Evolutionary conservation across 2,329 filamentous ascomycete genomes (phyloP).

Genomic region (Dactylellina haptotyla): DNA sequence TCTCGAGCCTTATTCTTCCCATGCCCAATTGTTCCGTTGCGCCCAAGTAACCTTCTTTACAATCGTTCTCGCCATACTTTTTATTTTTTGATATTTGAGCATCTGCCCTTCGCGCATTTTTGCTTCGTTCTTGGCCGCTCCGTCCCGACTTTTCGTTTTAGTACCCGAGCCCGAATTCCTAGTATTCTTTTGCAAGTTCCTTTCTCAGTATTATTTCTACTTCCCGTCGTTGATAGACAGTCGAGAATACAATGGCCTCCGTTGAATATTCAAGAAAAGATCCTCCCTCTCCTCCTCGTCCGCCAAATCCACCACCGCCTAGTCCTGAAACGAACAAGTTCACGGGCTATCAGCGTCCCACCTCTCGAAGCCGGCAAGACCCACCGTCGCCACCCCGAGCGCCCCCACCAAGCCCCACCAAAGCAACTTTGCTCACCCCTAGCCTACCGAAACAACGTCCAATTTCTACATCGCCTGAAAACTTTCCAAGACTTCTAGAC

Average conservation of each 20-base stretch:
- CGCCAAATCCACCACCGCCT: constrained; percentile 42
- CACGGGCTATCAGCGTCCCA: background rate
- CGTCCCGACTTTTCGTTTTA: background rate
- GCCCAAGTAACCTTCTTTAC: constrained; percentile 6
- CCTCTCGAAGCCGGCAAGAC: constrained; percentile 39
- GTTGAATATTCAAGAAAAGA: constrained; percentile 35
- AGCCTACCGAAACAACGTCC: background rate
- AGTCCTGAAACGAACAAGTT: constrained; percentile 35
- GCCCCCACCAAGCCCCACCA: constrained; percentile 44
- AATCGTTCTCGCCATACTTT: constrained; percentile 6
- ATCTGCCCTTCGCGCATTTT: background rate
- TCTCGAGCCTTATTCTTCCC: background rate
- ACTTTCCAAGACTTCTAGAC: constrained; percentile 37
- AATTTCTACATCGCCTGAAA: background rate
- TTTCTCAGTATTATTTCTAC: too few relatives aligned
- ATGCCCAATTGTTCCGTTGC: background rate
- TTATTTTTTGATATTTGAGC: too few relatives aligned
- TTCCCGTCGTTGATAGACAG: too few relatives aligned
- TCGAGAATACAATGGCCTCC: background rate
- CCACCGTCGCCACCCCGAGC: constrained; percentile 48
- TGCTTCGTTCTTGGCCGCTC: background rate
- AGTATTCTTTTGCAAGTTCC: too few relatives aligned
- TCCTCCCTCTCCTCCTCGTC: constrained; percentile 42
- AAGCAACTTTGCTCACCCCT: background rate
- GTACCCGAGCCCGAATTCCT: too few relatives aligned